A percentile compares a stretch with the other conserved stretches of the same genome.
phyloP scores from a whole-genome alignment of 2,329 filamentous ascomycete genomes.

The Daldinia sp. region DNA sequence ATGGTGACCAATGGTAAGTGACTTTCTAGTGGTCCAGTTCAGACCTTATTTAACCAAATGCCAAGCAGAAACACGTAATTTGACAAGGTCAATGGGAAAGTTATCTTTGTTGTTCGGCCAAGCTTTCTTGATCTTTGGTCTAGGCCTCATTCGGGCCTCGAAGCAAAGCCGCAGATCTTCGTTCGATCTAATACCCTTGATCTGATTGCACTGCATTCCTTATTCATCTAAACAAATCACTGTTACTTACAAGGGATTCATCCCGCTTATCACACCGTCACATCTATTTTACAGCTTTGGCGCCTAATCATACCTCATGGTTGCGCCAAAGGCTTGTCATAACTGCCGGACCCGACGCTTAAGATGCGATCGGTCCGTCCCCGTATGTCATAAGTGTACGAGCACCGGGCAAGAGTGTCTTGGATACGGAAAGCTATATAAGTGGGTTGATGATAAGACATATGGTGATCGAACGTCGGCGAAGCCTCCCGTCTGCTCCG shows the following conservation, averaged over 20 bases:
- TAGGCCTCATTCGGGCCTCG: neutral
- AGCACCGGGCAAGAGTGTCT: slow-evolving; percentile 68
- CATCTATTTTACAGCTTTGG: neutral
- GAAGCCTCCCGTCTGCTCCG: slow-evolving; percentile 19
- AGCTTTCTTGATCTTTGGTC: slow-evolving; percentile 27
- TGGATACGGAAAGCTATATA: slow-evolving; percentile 70
- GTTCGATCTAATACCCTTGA: neutral
- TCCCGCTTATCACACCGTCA: slow-evolving; percentile 12
- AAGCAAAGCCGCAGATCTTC: slow-evolving; percentile 6
- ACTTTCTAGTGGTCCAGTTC: neutral
- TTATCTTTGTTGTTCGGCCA: slow-evolving; percentile 12
- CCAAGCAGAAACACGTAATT: neutral
- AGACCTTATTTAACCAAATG: neutral
- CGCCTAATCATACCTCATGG: slow-evolving; percentile 15
- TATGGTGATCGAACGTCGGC: slow-evolving; percentile 60
- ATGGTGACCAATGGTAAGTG: neutral
- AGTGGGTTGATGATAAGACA: slow-evolving; percentile 68
- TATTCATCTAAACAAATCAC: slow-evolving; percentile 9
- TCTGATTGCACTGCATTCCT: neutral
- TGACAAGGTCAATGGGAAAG: slow-evolving; percentile 4
- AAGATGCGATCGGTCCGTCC: slow-evolving; percentile 71
- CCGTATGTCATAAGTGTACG: slow-evolving; percentile 70
- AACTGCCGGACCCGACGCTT: slow-evolving; percentile 71
- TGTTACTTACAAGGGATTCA: neutral
- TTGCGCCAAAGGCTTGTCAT: slow-evolving; percentile 63